phyloP scores from a whole-genome alignment of 148 eudicot species.

The Salicornia ramosissima region DNA sequence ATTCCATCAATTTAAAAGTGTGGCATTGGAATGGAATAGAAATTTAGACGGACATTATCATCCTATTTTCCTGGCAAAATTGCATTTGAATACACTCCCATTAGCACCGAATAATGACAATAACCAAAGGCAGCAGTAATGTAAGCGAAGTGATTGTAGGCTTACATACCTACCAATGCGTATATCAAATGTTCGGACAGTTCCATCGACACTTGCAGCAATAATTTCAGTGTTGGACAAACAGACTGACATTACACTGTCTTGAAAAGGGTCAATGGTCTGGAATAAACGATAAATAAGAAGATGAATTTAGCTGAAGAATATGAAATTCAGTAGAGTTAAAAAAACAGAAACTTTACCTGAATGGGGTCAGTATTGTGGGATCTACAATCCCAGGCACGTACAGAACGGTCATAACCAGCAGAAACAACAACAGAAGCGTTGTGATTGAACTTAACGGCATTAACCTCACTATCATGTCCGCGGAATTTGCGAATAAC shows the following conservation, averaged over 20 bases:
- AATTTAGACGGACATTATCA: too few species aligned
- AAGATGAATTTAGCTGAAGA: too few species aligned
- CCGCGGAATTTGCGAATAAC: conserved; percentile 93
- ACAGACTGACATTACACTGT: conserved; percentile 93
- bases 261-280: conserved; percentile 82
- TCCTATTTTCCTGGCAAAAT: too few species aligned
- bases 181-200: conserved; percentile 92
- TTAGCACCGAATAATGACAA: too few species aligned
- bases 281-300: conserved; percentile 26
- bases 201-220: conserved; percentile 99
- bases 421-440: conserved; percentile 86
- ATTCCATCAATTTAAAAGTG: too few species aligned
- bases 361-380: conserved; percentile 95
- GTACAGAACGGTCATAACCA: conserved; percentile 88
- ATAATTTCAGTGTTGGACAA: conserved; percentile 75
- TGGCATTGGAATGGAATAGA: too few species aligned
- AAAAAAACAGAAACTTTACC: too few species aligned
- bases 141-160: too few species aligned
- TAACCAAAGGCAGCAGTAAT: too few species aligned
- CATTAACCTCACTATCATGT: conserved; percentile 98
- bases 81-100: too few species aligned
- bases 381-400: conserved; percentile 94
- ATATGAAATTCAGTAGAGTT: too few species aligned
- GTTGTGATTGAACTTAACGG: conserved; percentile 86
- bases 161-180: conserved; percentile 94